A percentile compares a stretch with the other conserved stretches of the same genome.
Conservation (phyloP, 164 flowering plant species). For the Nymphaea thermarum region DNA sequence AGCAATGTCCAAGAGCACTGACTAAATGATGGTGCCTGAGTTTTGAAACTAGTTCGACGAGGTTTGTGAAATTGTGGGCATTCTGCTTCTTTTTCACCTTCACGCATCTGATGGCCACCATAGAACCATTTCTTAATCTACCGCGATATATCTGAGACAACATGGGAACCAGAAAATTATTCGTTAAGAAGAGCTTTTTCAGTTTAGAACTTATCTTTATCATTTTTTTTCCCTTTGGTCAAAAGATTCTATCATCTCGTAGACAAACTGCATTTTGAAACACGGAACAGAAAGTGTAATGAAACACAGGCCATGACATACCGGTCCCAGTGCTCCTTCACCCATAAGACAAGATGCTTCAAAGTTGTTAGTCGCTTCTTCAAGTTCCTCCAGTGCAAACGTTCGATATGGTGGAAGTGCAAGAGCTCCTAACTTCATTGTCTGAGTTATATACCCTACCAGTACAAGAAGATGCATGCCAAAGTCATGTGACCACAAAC, state of each 20-base stretch:
- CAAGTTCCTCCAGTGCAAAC: slow-evolving; percentile 81
- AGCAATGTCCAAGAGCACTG: slow-evolving; percentile 91
- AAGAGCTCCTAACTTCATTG: slow-evolving; percentile 65
- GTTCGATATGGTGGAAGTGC: slow-evolving; percentile 79
- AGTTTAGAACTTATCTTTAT: neutral
- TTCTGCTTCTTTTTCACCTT: slow-evolving; percentile 55
- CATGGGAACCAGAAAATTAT: slow-evolving; percentile 4
- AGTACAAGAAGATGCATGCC: neutral
- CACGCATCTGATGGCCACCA: slow-evolving; percentile 75
- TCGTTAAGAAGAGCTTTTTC: neutral
- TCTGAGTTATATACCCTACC: slow-evolving; percentile 76
- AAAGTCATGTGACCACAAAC: neutral
- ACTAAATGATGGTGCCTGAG: slow-evolving; percentile 88
- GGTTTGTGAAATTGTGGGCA: slow-evolving; percentile 53
- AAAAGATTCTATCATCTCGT: neutral
- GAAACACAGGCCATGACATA: slow-evolving; percentile 9
- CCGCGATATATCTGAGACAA: slow-evolving; percentile 78
- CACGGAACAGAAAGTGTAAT: neutral
- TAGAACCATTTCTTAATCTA: slow-evolving; percentile 54
- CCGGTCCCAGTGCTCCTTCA: slow-evolving; percentile 90
- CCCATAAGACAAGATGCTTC: slow-evolving; percentile 67
- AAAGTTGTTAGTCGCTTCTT: slow-evolving; percentile 75
- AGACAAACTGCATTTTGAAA: neutral
- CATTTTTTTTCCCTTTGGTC: neutral
- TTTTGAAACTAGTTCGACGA: slow-evolving; percentile 71